Evolutionary conservation across 225 moss, liverwort and hornwort species (phyloP).

Genomic region (Asterella californica): DNA sequence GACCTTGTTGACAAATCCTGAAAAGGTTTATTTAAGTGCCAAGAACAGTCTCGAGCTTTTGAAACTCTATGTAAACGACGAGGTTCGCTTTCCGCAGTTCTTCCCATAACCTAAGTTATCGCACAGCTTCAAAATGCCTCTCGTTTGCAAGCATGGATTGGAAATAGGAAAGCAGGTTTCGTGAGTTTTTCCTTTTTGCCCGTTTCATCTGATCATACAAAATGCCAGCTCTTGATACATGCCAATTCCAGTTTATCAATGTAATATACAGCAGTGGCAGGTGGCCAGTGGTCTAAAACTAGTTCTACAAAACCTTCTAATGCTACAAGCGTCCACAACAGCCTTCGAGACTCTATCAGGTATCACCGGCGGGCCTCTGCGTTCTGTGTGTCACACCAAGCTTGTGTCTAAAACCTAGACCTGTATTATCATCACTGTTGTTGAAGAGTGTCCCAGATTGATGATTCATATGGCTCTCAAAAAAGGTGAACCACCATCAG

Average conservation of each 20-base stretch:
- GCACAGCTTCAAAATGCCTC: background rate
- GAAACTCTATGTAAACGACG: background rate
- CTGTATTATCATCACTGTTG: background rate
- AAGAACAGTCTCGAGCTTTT: background rate
- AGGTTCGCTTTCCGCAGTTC: background rate
- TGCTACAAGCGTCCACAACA: background rate
- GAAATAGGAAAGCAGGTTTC: background rate
- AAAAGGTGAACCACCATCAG: background rate
- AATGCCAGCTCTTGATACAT: conserved; percentile 1
- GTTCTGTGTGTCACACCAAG: background rate
- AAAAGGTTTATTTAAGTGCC: background rate
- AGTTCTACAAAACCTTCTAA: conserved; percentile 7
- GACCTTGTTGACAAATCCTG: background rate
- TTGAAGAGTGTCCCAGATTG: background rate
- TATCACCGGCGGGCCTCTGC: background rate
- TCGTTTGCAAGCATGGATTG: background rate
- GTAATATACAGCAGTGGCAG: conserved; percentile 15
- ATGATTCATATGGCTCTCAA: background rate
- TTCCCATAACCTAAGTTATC: background rate
- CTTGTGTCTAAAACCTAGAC: background rate
- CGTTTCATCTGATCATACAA: background rate
- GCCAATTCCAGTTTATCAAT: conserved; percentile 7
- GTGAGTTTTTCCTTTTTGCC: no score
- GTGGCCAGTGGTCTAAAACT: conserved; percentile 16
- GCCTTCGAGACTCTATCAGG: background rate